Percentiles rank a stretch among this genome's conserved stretches.
Evolutionary conservation across 495 filamentous ascomycete genomes (phyloP).

Genomic region (Penicillium roqueforti): DNA sequence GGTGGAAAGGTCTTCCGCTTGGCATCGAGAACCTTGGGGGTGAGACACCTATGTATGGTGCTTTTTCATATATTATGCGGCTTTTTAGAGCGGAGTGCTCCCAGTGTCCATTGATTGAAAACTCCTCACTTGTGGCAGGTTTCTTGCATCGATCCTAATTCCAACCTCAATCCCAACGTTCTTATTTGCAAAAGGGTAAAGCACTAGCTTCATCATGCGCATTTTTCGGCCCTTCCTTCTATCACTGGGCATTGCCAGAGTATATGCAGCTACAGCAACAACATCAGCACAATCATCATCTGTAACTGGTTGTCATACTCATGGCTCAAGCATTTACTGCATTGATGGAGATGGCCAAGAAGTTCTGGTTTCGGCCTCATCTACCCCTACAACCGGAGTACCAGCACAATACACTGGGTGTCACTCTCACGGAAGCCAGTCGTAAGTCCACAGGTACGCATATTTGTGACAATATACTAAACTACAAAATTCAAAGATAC

Average conservation of each 20-base stretch:
- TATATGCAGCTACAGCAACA: slow-evolving; percentile 19
- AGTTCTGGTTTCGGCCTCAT: slow-evolving; percentile 36
- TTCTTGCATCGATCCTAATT: neutral
- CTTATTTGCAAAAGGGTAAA: neutral
- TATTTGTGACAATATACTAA: neutral
- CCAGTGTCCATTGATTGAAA: neutral
- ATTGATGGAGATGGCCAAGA: slow-evolving; percentile 36
- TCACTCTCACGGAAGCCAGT: slow-evolving; percentile 43
- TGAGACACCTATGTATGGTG: neutral
- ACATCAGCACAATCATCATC: slow-evolving; percentile 22
- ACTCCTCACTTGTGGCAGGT: neutral
- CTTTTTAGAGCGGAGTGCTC: neutral
- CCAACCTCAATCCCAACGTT: neutral
- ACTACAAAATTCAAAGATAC: slow-evolving; percentile 28
- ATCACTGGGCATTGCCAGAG: slow-evolving; percentile 8
- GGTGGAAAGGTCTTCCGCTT: slow-evolving; percentile 10
- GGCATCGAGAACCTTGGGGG: slow-evolving; percentile 14
- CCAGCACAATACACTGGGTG: slow-evolving; percentile 50
- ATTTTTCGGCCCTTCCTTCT: slow-evolving; percentile 11
- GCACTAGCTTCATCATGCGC: slow-evolving; percentile 3
- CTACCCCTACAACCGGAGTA: slow-evolving; percentile 40
- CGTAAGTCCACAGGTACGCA: slow-evolving; percentile 27
- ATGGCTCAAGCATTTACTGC: slow-evolving; percentile 40
- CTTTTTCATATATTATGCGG: neutral
- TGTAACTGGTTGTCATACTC: slow-evolving; percentile 39